These are phyloP conservation scores for Saururus chinensis DNA, from an alignment of 164 flowering plant genomes.

Conservation along the genomic window DNA sequence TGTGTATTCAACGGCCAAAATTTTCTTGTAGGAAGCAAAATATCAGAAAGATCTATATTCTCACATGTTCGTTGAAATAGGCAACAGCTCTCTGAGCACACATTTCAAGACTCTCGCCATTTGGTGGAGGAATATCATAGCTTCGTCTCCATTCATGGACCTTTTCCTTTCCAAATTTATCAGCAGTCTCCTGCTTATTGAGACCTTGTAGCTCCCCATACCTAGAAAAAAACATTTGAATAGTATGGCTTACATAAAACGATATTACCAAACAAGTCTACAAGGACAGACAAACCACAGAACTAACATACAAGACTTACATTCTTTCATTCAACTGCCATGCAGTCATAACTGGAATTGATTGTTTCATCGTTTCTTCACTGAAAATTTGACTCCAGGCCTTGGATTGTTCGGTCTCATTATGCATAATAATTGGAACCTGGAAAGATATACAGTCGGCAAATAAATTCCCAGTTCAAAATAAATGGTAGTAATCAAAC, in stretches of 20 bases:
- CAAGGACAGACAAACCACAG: neutral
- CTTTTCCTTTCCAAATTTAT: constrained; percentile 81
- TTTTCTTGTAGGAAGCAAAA: no score
- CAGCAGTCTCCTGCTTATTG: constrained; percentile 96
- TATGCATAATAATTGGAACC: constrained; percentile 86
- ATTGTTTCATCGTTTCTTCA: constrained; percentile 81
- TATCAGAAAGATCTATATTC: constrained; percentile 2
- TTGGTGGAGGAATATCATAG: constrained; percentile 93
- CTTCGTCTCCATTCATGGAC: constrained; percentile 98
- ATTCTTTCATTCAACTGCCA: constrained; percentile 99
- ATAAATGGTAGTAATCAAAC: neutral
- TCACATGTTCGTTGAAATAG: constrained; percentile 74
- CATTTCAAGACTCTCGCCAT: constrained; percentile 99
- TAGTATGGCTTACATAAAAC: neutral
- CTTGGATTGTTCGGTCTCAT: constrained; percentile 78
- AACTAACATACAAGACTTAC: constrained; percentile 24
- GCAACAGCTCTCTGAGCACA: constrained; percentile 99
- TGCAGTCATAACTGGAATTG: constrained; percentile 83
- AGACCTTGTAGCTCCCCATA: constrained; percentile 98
- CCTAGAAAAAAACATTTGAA: constrained; percentile 29
- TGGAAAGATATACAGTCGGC: constrained; percentile 13
- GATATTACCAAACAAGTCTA: neutral
- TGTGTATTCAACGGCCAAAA: no score
- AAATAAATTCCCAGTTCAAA: neutral
- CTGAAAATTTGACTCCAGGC: constrained; percentile 84